Evolutionary conservation across 2,329 filamentous ascomycete species (phyloP), one percentile per base, ranked within the genome.

Genomic region (Colletotrichum lini): DNA sequence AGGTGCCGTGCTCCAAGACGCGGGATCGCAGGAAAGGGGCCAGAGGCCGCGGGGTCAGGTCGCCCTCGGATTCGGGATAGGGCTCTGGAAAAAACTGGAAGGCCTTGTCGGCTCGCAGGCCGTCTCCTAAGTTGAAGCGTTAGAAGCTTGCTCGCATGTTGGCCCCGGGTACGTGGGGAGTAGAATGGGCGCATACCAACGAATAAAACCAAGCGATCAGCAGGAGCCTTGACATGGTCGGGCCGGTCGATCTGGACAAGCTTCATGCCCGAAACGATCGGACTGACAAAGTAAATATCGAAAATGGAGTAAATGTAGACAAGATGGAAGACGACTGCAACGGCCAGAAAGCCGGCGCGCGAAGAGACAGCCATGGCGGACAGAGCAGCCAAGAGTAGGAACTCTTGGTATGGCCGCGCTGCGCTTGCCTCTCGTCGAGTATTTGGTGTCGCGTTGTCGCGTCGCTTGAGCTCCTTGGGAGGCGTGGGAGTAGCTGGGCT

Each of bases 261-360:
- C 78, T 89, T 90, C 96, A 99, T 99, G 79, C 96, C 96, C 85
- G 92, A 93, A 65, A 98, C 96, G 76, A 99, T 96, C 26, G 96
- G 96, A 80, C 95, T 98, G 79, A 98, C 95, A 80, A 99, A 99
- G 84, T 99, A 98, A 74, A 98, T 96, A 82, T 98, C 95, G 84
- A 99, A 99, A 78, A 98, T 98, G 72, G 95, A 98, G 80, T 92
- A 93, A 67, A 98, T 92, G 82, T 99, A 99, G 74, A 97, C 90
- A 65, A 98, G 82, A 83, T 99, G 97, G 81, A 99, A 99, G 72
- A 96, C 84, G 79, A 98, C 89, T 76, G 96, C 96, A 79, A 97
- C 90, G 80, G 92, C 91, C 81, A 98, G 84, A 81, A 99, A 98
- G 79, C 92, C 92, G 79, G 93, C 89, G 79, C 95, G 94, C 76